Conservation (phyloP, 164 flowering plant species). For the Santalum album region DNA sequence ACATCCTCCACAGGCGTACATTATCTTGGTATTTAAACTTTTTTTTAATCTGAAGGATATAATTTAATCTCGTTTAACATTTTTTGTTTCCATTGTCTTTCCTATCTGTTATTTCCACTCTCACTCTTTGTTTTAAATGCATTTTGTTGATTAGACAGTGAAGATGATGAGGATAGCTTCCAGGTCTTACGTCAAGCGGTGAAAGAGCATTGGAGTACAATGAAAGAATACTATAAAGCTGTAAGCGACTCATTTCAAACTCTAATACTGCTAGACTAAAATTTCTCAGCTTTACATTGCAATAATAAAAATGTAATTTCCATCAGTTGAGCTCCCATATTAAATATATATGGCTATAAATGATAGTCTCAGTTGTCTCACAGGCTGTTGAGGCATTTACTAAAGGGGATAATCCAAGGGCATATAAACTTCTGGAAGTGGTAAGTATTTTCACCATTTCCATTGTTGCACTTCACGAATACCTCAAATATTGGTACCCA, state of each 20-base stretch:
- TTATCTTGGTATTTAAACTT: too few relatives aligned
- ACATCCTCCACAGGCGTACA: too few relatives aligned
- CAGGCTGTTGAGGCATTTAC: conserved; percentile 6
- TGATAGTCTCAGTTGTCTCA: not conserved
- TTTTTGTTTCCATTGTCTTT: not conserved
- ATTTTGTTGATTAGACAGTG: conserved; percentile 1
- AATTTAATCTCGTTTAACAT: not conserved
- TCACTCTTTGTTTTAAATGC: not conserved
- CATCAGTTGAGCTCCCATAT: not conserved
- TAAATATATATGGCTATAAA: not conserved
- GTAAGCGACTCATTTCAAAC: not conserved
- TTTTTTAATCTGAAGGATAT: too few relatives aligned
- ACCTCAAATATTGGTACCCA: too few relatives aligned
- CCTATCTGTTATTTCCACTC: not conserved
- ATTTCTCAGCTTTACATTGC: too few relatives aligned
- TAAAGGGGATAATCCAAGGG: not conserved
- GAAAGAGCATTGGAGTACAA: conserved; percentile 1
- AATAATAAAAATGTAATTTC: not conserved
- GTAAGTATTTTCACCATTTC: not conserved
- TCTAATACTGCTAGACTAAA: not conserved
- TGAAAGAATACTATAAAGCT: conserved; percentile 3
- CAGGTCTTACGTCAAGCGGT: not conserved
- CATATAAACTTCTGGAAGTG: not conserved
- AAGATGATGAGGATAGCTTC: conserved; percentile 4
- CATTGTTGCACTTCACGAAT: too few relatives aligned